Percentiles rank a stretch among this genome's conserved stretches.
These are phyloP conservation scores for Magnusiomyces paraingens DNA, from an alignment of 1,139 yeast genomes.

Conservation along the genomic window DNA sequence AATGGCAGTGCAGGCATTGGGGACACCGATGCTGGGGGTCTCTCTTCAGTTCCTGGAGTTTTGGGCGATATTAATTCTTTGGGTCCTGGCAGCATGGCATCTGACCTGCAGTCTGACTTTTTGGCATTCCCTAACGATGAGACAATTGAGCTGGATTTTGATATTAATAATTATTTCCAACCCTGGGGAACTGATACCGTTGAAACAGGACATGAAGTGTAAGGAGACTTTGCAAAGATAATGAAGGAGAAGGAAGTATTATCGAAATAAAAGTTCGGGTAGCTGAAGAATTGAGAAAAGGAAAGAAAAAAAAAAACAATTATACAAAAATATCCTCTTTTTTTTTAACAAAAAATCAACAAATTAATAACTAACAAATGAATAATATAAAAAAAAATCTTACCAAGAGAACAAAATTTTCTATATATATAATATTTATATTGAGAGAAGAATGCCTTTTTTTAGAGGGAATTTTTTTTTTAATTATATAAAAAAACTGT, in stretches of 20 bases:
- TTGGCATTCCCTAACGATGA: not conserved
- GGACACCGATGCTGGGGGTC: not conserved
- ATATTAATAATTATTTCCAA: not conserved
- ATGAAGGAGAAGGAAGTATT: not conserved
- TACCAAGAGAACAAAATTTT: no score
- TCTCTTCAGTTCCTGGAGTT: not conserved
- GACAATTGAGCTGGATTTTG: constrained; percentile 3
- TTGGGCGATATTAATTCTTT: not conserved
- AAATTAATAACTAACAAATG: not conserved
- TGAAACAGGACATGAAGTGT: constrained; percentile 1
- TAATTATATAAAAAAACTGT: not conserved
- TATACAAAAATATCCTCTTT: not conserved
- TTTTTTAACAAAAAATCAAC: not conserved
- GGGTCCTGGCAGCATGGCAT: not conserved
- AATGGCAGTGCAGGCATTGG: not conserved
- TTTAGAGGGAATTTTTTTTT: not conserved
- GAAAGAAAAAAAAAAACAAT: not conserved
- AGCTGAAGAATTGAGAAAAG: not conserved
- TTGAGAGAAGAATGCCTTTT: not conserved
- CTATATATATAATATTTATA: not conserved
- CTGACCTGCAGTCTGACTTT: not conserved
- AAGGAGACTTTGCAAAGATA: not conserved
- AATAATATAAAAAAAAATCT: no score
- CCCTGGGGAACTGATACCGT: not conserved
- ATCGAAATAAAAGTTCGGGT: not conserved